These are phyloP conservation scores for Lyophyllum decastes DNA, from an alignment of 768 basidiomycete species.

Conservation along the genomic window DNA sequence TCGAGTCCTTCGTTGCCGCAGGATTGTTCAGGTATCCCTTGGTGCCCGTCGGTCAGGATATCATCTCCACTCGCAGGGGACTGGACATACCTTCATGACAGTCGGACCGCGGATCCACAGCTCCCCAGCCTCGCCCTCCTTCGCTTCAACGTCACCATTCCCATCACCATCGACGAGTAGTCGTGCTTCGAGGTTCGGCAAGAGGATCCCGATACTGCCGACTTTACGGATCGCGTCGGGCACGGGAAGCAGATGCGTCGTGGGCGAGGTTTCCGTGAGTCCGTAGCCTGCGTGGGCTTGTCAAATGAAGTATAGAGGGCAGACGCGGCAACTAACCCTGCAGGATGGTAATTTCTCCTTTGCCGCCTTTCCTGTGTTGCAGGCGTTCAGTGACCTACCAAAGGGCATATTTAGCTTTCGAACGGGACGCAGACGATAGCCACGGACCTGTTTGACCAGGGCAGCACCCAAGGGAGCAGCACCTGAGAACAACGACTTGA, in stretches of 20 bases:
- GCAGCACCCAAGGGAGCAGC: slow-evolving; percentile 79
- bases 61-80: no score
- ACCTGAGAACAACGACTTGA: slow-evolving; percentile 64
- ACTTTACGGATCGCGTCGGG: slow-evolving; percentile 47
- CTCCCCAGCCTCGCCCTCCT: slow-evolving; percentile 67
- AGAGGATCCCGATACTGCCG: slow-evolving; percentile 67
- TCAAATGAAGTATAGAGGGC: background rate
- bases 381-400: slow-evolving; percentile 39
- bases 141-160: slow-evolving; percentile 46
- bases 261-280: slow-evolving; percentile 82
- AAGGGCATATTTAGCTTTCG: background rate
- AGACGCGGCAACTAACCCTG: slow-evolving; percentile 45
- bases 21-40: slow-evolving; percentile 80
- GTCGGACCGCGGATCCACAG: slow-evolving; percentile 79
- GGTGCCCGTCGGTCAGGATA: no score
- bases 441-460: slow-evolving; percentile 49
- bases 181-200: slow-evolving; percentile 77
- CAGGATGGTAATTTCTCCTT: slow-evolving; percentile 39
- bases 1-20: slow-evolving; percentile 64
- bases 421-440: slow-evolving; percentile 22
- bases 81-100: no score
- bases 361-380: slow-evolving; percentile 36
- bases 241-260: slow-evolving; percentile 55
- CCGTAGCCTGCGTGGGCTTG: slow-evolving; percentile 58
- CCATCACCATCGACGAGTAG: slow-evolving; percentile 67